phyloP scores from a whole-genome alignment of 1,284 basidiomycete species.

The Trichosporon ovoides region DNA sequence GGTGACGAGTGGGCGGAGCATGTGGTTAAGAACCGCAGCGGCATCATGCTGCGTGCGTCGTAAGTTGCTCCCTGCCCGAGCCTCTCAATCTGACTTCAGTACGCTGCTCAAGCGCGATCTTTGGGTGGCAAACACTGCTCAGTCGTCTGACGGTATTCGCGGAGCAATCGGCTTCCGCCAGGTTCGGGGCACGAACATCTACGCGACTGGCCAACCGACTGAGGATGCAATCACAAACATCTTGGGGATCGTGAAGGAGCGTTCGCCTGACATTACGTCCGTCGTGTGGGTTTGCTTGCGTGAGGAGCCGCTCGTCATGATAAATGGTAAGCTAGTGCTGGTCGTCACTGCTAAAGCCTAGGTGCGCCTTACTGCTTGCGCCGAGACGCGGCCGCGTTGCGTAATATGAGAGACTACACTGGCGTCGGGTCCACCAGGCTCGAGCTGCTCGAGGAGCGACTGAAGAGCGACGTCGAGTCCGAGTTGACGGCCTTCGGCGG shows the following conservation, averaged over 20 bases:
- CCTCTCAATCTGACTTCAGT: slow-evolving; percentile 5
- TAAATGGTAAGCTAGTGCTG: slow-evolving; percentile 56
- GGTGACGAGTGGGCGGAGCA: slow-evolving; percentile 93
- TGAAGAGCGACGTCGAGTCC: slow-evolving; percentile 80
- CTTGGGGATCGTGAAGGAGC: slow-evolving; percentile 61
- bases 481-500: slow-evolving; percentile 81
- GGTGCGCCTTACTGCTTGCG: slow-evolving; percentile 51
- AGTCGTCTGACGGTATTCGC: slow-evolving; percentile 63
- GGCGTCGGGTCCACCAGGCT: slow-evolving; percentile 83
- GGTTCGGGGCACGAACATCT: slow-evolving; percentile 76
- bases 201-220: slow-evolving; percentile 82
- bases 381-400: slow-evolving; percentile 69
- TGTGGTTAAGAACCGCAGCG: slow-evolving; percentile 86
- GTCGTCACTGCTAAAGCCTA: slow-evolving; percentile 9
- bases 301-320: slow-evolving; percentile 82
- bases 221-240: slow-evolving; percentile 83
- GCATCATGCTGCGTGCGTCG: slow-evolving; percentile 86
- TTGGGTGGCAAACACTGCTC: slow-evolving; percentile 68
- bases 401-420: slow-evolving; percentile 85
- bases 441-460: slow-evolving; percentile 83
- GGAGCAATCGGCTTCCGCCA: slow-evolving; percentile 94
- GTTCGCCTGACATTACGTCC: slow-evolving; percentile 59
- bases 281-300: slow-evolving; percentile 90
- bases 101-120: slow-evolving; percentile 69
- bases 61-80: slow-evolving; percentile 43